phyloP scores from a whole-genome alignment of 345 rosid genomes.

The Barbarea vulgaris region DNA sequence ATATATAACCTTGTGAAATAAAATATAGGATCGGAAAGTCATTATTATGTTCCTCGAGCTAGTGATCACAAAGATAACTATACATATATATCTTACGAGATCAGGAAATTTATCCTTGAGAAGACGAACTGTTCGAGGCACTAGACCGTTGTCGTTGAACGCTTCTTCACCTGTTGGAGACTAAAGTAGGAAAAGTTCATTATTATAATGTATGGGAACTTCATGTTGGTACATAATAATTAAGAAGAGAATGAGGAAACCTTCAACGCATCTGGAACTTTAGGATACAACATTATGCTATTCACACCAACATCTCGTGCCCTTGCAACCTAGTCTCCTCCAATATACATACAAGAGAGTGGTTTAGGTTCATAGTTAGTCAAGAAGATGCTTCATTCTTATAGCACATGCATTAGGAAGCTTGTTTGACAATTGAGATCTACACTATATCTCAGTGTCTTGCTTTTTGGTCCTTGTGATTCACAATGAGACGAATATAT shows the following conservation, averaged over 20 bases:
- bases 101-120: constrained; percentile 82
- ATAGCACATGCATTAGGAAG: background rate
- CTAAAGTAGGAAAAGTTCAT: constrained; percentile 38
- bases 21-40: background rate
- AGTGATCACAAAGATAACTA: background rate
- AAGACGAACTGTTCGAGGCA: constrained; percentile 73
- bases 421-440: background rate
- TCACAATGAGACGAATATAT: background rate
- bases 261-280: constrained; percentile 87
- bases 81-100: constrained; percentile 58
- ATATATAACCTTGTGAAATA: constrained; percentile 64
- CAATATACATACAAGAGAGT: background rate
- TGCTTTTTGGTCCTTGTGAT: background rate
- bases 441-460: too few species aligned
- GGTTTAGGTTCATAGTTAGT: background rate
- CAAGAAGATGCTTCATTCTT: background rate
- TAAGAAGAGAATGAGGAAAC: constrained; percentile 41
- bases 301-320: constrained; percentile 95
- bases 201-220: background rate
- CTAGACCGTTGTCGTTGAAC: constrained; percentile 81
- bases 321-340: constrained; percentile 61
- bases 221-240: background rate
- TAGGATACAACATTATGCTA: constrained; percentile 82
- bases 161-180: constrained; percentile 88
- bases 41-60: background rate